A percentile compares a stretch with the other conserved stretches of the same genome.
Conservation (phyloP, 257 asterid species). For the Plectranthus barbatus region DNA sequence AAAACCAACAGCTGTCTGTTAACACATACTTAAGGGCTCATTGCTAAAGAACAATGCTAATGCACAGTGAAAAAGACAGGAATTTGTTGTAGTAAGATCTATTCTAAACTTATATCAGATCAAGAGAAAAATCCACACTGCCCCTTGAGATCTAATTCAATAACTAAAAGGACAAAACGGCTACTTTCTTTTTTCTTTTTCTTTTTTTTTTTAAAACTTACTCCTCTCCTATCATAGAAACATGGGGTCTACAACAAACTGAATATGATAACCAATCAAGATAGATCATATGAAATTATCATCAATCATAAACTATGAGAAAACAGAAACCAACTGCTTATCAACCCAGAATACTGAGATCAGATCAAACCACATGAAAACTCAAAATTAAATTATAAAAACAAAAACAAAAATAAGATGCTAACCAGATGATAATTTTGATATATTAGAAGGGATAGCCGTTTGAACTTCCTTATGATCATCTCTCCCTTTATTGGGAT, state of each 20-base stretch:
- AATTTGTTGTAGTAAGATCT: not conserved
- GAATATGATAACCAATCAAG: not conserved
- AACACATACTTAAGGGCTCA: not conserved
- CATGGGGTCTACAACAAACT: slow-evolving; percentile 16
- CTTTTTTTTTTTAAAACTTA: no score
- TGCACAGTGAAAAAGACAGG: not conserved
- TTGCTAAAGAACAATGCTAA: not conserved
- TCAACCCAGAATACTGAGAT: slow-evolving; percentile 21
- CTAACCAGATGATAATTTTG: slow-evolving; percentile 88
- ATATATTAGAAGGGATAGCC: slow-evolving; percentile 48
- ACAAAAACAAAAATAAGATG: not conserved
- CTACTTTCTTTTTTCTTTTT: not conserved
- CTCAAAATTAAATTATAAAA: not conserved
- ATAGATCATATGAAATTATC: slow-evolving; percentile 4
- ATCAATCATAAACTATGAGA: slow-evolving; percentile 6
- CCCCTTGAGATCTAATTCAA: slow-evolving; percentile 29
- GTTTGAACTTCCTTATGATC: slow-evolving; percentile 53
- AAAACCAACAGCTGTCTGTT: slow-evolving; percentile 4
- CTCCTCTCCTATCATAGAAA: slow-evolving; percentile 11
- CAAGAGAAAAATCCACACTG: slow-evolving; percentile 10
- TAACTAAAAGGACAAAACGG: slow-evolving; percentile 1
- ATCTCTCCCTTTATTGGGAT: slow-evolving; percentile 47
- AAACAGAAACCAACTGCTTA: slow-evolving; percentile 10
- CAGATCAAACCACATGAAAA: slow-evolving; percentile 33
- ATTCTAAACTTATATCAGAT: slow-evolving; percentile 12